Conservation (phyloP, 139 green algal species). For the Mesostigma viride region DNA sequence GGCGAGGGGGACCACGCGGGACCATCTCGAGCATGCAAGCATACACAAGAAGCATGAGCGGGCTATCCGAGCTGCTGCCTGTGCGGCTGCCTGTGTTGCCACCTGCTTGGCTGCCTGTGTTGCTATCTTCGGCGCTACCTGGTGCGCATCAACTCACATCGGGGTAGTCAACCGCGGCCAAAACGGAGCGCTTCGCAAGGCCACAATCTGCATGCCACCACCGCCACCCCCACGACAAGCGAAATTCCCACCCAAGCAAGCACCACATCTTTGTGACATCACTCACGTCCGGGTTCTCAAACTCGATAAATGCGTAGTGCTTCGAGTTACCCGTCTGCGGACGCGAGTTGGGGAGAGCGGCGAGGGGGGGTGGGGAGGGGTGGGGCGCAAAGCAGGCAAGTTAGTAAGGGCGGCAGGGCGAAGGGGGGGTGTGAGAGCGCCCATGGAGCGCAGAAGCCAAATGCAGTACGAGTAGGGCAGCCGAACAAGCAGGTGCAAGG, state of each 20-base stretch:
- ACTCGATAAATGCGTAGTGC: constrained; percentile 45
- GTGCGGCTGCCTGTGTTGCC: neutral
- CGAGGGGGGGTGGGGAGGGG: neutral
- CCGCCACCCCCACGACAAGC: neutral
- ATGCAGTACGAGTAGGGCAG: too few relatives aligned
- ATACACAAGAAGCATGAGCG: too few relatives aligned
- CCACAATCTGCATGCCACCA: neutral
- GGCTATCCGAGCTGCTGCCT: too few relatives aligned
- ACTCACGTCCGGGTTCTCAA: constrained; percentile 30
- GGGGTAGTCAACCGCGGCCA: too few relatives aligned
- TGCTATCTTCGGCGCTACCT: neutral
- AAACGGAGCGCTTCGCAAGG: neutral
- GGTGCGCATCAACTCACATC: too few relatives aligned
- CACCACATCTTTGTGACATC: neutral
- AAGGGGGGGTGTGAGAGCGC: too few relatives aligned
- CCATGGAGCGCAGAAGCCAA: too few relatives aligned
- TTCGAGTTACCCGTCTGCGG: constrained; percentile 37
- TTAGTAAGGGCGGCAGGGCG: too few relatives aligned
- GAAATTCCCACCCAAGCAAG: neutral
- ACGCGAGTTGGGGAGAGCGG: neutral
- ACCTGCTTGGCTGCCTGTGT: neutral
- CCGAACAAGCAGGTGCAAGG: too few relatives aligned
- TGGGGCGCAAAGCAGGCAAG: too few relatives aligned
- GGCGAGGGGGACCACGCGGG: too few relatives aligned
- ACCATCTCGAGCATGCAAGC: too few relatives aligned